A percentile compares a stretch with the other conserved stretches of the same genome.
These are phyloP conservation scores for Neonectria hederae DNA, from an alignment of 2,329 filamentous ascomycete species.

Conservation along the genomic window DNA sequence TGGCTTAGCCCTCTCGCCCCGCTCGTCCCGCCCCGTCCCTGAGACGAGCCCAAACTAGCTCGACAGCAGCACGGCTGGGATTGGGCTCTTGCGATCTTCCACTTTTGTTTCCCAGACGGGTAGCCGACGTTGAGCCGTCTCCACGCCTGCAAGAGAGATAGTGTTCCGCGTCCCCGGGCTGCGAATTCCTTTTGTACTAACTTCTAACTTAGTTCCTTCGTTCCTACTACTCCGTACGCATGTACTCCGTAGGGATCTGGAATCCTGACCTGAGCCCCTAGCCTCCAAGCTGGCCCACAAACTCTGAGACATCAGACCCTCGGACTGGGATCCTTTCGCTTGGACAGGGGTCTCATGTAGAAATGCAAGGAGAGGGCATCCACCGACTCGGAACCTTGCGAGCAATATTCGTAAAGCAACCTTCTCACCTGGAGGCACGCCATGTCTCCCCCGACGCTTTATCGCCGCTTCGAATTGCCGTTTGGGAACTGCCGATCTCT, in stretches of 20 bases:
- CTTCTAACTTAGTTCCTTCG: too few relatives aligned
- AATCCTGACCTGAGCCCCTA: too few relatives aligned
- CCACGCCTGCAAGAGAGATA: not conserved
- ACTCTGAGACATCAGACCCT: too few relatives aligned
- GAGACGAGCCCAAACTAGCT: not conserved
- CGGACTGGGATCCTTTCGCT: too few relatives aligned
- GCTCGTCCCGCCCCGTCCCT: not conserved
- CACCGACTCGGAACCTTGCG: too few relatives aligned
- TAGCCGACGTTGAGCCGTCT: too few relatives aligned
- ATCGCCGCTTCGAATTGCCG: not conserved
- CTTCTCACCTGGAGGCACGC: not conserved
- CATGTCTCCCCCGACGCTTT: not conserved
- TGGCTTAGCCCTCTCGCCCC: too few relatives aligned
- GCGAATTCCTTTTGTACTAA: not conserved
- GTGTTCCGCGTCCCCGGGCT: not conserved
- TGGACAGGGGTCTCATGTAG: too few relatives aligned
- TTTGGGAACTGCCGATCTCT: not conserved
- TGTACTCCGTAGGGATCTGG: too few relatives aligned
- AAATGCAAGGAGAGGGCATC: too few relatives aligned
- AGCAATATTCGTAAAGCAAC: not conserved
- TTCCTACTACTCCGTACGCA: too few relatives aligned
- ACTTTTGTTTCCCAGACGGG: not conserved
- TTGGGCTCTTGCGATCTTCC: not conserved
- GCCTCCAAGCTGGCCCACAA: too few relatives aligned
- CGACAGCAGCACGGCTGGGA: not conserved